Evolutionary conservation across 208 protist species (phyloP).

Genomic region (Acanthamoeba royreba): DNA sequence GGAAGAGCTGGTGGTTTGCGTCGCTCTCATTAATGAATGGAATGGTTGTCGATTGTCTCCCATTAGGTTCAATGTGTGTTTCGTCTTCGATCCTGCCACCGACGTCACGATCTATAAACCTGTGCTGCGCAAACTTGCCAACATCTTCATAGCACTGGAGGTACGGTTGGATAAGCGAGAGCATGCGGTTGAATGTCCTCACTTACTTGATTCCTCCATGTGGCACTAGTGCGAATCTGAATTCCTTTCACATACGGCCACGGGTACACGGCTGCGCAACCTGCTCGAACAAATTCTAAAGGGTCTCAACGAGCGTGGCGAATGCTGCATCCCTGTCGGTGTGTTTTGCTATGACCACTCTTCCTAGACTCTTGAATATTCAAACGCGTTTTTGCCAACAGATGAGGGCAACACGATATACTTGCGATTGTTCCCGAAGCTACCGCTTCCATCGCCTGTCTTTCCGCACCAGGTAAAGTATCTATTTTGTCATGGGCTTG

Average conservation of each 20-base stretch:
- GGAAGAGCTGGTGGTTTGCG: too few relatives aligned
- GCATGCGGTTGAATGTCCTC: neutral
- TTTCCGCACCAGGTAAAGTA: neutral
- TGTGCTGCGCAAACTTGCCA: conserved; percentile 34
- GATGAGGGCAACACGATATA: conserved; percentile 50
- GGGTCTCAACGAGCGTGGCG: neutral
- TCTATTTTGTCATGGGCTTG: neutral
- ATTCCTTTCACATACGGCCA: conserved; percentile 23
- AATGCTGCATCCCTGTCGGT: conserved; percentile 40
- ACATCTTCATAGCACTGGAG: conserved; percentile 26
- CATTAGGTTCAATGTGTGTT: conserved; percentile 60
- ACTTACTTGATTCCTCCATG: neutral
- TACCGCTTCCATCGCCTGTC: neutral
- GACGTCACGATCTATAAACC: conserved; percentile 43
- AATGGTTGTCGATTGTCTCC: neutral
- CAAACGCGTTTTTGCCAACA: neutral
- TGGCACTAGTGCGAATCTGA: conserved; percentile 17
- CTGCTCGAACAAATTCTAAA: conserved; percentile 23
- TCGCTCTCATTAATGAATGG: too few relatives aligned
- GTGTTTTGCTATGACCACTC: neutral
- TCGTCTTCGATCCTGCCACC: conserved; percentile 34
- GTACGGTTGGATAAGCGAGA: neutral
- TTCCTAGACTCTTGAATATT: neutral
- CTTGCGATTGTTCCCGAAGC: neutral
- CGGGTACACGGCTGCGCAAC: neutral